These are phyloP conservation scores for Heterobasidion parviporum DNA, from an alignment of 1,284 basidiomycete species.

Conservation along the genomic window DNA sequence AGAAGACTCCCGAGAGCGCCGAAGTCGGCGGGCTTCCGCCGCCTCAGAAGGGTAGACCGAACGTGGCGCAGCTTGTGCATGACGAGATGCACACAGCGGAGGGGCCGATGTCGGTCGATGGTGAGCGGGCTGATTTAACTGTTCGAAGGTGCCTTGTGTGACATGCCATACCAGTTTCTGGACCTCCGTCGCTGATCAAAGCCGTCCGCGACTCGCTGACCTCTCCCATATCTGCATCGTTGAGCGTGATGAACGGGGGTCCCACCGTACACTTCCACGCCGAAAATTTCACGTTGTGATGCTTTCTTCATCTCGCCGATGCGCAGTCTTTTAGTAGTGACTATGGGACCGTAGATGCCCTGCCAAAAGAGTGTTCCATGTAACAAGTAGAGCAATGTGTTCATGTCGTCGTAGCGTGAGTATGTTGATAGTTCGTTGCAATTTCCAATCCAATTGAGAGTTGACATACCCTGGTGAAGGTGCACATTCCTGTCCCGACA, in stretches of 20 bases:
- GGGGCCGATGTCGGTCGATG: constrained; percentile 24
- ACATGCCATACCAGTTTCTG: constrained; percentile 1
- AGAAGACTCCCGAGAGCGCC: constrained; percentile 5
- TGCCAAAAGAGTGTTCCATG: no score
- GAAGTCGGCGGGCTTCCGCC: constrained; percentile 1
- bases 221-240: not conserved
- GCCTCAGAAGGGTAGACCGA: constrained; percentile 17
- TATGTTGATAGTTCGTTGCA: no score
- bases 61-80: constrained; percentile 17
- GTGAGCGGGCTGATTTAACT: constrained; percentile 12
- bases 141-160: not conserved
- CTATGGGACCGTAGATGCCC: no score
- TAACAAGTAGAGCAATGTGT: no score
- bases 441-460: no score
- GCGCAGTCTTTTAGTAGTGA: not conserved
- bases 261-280: constrained; percentile 7
- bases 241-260: constrained; percentile 2
- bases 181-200: not conserved
- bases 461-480: no score
- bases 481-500: no score
- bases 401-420: no score
- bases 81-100: constrained; percentile 15
- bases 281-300: constrained; percentile 2
- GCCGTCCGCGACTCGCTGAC: constrained; percentile 1
- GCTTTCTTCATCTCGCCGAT: not conserved